These are phyloP conservation scores for Nidularia pulvinata DNA, from an alignment of 768 basidiomycete species.

Conservation along the genomic window DNA sequence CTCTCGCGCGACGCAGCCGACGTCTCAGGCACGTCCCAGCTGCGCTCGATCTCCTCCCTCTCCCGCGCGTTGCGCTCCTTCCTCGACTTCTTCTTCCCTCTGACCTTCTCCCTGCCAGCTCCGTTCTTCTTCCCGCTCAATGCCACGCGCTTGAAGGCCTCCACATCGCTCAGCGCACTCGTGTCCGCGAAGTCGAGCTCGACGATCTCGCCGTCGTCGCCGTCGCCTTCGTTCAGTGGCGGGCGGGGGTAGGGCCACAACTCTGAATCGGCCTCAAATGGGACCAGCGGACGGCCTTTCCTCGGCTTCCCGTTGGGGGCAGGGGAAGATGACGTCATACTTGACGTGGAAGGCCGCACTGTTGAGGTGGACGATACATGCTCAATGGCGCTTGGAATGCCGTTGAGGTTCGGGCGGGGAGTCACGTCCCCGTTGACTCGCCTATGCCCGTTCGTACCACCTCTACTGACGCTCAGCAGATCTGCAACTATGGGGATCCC, in stretches of 20 bases:
- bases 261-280: conserved; percentile 64
- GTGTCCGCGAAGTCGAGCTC: conserved; percentile 79
- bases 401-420: conserved; percentile 31
- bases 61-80: conserved; percentile 38
- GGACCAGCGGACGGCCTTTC: conserved; percentile 43
- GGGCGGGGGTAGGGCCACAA: conserved; percentile 70
- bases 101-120: conserved; percentile 12
- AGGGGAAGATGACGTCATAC: neutral
- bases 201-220: conserved; percentile 60
- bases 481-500: conserved; percentile 28
- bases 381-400: neutral
- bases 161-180: conserved; percentile 69
- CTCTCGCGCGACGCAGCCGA: neutral
- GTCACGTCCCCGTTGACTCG: conserved; percentile 59
- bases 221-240: conserved; percentile 32
- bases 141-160: conserved; percentile 45
- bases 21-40: conserved; percentile 56
- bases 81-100: conserved; percentile 19
- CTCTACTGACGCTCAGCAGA: conserved; percentile 2
- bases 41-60: conserved; percentile 53
- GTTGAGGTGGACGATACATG: neutral
- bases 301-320: conserved; percentile 9
- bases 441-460: conserved; percentile 9
- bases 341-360: neutral
- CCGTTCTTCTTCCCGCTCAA: conserved; percentile 5